A percentile compares a stretch with the other conserved stretches of the same genome.
Evolutionary conservation across 2,329 filamentous ascomycete genomes (phyloP).

Genomic region (Bisporella sp.): DNA sequence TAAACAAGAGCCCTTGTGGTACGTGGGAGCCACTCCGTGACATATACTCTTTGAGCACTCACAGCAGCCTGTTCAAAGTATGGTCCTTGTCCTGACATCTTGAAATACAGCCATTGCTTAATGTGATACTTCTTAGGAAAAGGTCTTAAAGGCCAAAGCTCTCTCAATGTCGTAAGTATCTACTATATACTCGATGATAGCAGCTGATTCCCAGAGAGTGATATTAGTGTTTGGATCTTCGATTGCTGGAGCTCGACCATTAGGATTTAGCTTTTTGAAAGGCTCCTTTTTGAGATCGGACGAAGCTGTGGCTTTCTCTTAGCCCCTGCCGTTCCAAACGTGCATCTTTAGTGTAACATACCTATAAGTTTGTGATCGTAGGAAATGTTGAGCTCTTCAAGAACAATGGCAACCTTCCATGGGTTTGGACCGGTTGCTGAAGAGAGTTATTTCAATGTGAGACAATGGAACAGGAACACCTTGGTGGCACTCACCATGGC

Average conservation of each 20-base stretch:
- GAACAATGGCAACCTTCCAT: conserved; percentile 35
- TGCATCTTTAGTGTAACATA: background rate
- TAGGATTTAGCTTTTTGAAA: conserved; percentile 14
- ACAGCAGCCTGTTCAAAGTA: conserved; percentile 1
- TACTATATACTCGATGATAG: conserved; percentile 36
- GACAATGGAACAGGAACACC: too few species aligned
- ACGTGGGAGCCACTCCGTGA: too few species aligned
- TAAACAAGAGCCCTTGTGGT: too few species aligned
- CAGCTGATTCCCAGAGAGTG: conserved; percentile 28
- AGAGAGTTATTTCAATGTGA: background rate
- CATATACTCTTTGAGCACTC: too few species aligned
- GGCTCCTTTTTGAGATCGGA: conserved; percentile 30
- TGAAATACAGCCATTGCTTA: conserved; percentile 34
- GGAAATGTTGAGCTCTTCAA: too few species aligned
- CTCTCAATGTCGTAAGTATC: conserved; percentile 32
- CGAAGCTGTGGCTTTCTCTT: conserved; percentile 13
- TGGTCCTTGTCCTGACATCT: conserved; percentile 19
- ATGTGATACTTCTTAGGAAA: conserved; percentile 25
- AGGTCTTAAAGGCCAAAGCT: conserved; percentile 26
- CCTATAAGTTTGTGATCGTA: conserved; percentile 8
- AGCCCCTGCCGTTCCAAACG: background rate
- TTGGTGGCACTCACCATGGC: background rate
- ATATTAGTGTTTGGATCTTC: conserved; percentile 35
- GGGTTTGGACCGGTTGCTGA: conserved; percentile 4
- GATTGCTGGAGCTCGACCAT: conserved; percentile 22